Conservation (phyloP, 768 basidiomycete genomes). For the Auriscalpium microsporum region DNA sequence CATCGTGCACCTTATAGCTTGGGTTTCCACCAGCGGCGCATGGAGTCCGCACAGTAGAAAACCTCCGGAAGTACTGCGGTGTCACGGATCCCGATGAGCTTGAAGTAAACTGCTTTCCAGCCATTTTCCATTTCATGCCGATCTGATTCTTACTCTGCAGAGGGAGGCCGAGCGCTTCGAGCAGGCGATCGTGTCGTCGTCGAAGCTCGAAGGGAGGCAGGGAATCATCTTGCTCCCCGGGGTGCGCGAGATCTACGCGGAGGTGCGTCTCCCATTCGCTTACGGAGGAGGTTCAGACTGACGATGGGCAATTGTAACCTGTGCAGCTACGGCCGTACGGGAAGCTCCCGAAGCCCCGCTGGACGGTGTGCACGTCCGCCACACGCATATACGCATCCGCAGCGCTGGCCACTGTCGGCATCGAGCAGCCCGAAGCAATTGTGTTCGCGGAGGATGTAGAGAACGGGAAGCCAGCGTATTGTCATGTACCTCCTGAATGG, state of each 20-base stretch:
- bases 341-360: constrained; percentile 48
- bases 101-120: constrained; percentile 36
- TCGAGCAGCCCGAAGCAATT: constrained; percentile 65
- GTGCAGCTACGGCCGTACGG: constrained; percentile 21
- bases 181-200: constrained; percentile 59
- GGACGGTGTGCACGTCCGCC: constrained; percentile 87
- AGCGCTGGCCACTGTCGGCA: constrained; percentile 56
- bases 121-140: not conserved
- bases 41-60: constrained; percentile 79
- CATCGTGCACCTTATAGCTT: not conserved
- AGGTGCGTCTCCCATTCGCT: constrained; percentile 29
- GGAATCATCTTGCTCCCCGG: constrained; percentile 73
- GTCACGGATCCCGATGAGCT: constrained; percentile 61
- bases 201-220: constrained; percentile 41
- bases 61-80: constrained; percentile 63
- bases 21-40: constrained; percentile 48
- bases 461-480: constrained; percentile 71
- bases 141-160: constrained; percentile 27
- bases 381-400: constrained; percentile 66
- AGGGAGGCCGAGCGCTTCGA: constrained; percentile 74
- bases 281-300: not conserved
- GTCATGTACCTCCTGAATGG: constrained; percentile 8
- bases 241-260: constrained; percentile 46
- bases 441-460: constrained; percentile 79
- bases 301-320: constrained; percentile 12